Base-by-base conservation (phyloP, 2,329 filamentous ascomycete species). In the Colletotrichum zoysiae region DNA sequence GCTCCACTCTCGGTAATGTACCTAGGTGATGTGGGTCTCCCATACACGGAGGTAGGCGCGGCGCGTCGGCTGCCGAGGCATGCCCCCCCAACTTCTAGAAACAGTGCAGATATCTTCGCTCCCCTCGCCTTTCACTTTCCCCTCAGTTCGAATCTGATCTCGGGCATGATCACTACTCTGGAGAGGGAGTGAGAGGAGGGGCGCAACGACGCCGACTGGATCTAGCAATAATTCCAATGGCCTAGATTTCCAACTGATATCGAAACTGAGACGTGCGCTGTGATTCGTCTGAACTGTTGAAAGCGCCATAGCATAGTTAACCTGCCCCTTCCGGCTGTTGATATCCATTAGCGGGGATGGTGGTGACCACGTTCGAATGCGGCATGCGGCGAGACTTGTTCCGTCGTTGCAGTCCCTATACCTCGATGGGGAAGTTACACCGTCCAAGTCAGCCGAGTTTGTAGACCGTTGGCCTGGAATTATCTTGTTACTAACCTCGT, bases 351-450 rank as follows among this genome's bases (percentile, higher is more conserved):
- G 65, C 70, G 70, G 65, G 65, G 65, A 56, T 33, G 53, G 51
- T 30, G 55, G 42, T 40, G 48, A 35, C 40, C 42, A 44, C 65
- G 59, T 50, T 68, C 70, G 40, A 72, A 72, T 55, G 65, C 55
- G 70, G 70, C 30, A 48, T 56, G 67, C 70, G 70, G 70, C 58
- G 65, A 40, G 42, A 55, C 12, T 70, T 33, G 59, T n/a, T 72
- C 70, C 70, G 70, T 60, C 65, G 55, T 61, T 56, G n/a, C 65
- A 69, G 65, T 60, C 70, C 70, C 65, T 58, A 60, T 56, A 50
- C 16, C 53, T 42, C 12, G 48, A 70, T 48, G 59, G 60, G 70
- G 59, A 70, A 7, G n/a, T 50, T 9, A 40, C 44, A 40, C 65
- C 48, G 48, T 48, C 46, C 60, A 53, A 48, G 40, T 12, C 38